These are phyloP conservation scores for Carex arenaria DNA, from an alignment of 202 grass and related monocot species.

Conservation along the genomic window DNA sequence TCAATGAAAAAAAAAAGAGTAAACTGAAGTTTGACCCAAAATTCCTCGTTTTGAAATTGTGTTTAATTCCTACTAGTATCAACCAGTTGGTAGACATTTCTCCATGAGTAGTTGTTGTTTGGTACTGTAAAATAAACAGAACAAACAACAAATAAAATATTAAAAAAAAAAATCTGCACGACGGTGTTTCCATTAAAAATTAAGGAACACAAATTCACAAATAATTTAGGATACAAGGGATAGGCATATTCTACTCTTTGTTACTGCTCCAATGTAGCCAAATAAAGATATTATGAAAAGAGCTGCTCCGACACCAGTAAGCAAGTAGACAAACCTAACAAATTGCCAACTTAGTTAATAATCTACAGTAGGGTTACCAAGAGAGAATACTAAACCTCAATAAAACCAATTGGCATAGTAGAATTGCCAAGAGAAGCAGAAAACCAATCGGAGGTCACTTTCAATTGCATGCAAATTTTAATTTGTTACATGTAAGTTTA, in stretches of 20 bases:
- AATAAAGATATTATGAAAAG: slow-evolving; percentile 84
- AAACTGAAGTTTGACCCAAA: not conserved
- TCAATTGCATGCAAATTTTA: not conserved
- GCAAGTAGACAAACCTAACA: slow-evolving; percentile 94
- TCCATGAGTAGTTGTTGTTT: not conserved
- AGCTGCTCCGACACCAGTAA: slow-evolving; percentile 58
- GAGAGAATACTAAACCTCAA: slow-evolving; percentile 17
- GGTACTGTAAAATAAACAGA: not conserved
- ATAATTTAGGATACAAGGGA: slow-evolving; percentile 72
- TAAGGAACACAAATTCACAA: slow-evolving; percentile 4
- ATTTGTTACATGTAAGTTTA: not conserved
- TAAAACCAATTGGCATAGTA: slow-evolving; percentile 29
- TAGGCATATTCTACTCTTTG: slow-evolving; percentile 76
- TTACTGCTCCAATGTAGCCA: slow-evolving; percentile 76
- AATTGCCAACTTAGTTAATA: not conserved
- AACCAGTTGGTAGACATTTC: not conserved
- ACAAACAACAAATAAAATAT: not conserved
- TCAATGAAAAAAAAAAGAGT: not conserved
- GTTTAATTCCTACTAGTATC: not conserved
- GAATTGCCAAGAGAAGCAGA: not conserved
- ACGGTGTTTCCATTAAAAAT: not conserved
- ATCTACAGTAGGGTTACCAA: not conserved
- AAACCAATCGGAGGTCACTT: not conserved
- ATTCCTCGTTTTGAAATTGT: not conserved
- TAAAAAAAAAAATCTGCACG: not conserved